Conservation (phyloP, 495 filamentous ascomycete genomes). For the Xylaria palmicola region DNA sequence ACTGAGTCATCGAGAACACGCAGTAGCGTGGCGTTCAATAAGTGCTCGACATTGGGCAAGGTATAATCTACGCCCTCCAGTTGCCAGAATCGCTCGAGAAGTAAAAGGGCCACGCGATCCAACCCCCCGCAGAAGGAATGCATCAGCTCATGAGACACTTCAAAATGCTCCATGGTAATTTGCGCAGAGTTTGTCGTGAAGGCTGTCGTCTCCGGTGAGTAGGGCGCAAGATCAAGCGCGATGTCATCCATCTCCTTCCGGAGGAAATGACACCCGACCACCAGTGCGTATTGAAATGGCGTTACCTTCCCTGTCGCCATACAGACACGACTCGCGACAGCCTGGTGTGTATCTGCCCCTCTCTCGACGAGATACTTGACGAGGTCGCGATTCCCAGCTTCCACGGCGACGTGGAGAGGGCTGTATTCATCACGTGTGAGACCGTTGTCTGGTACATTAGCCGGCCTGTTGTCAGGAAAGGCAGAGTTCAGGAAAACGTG, state of each 20-base stretch:
- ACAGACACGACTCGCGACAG: too few species aligned
- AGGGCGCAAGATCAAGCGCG: background rate
- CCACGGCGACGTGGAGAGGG: background rate
- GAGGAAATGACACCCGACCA: too few species aligned
- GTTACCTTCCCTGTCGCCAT: too few species aligned
- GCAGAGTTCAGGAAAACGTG: background rate
- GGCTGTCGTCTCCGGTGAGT: background rate
- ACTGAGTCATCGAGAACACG: too few species aligned
- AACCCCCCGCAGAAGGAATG: background rate
- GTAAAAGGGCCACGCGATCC: too few species aligned
- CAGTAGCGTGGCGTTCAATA: too few species aligned
- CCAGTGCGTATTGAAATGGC: background rate
- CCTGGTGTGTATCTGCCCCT: background rate
- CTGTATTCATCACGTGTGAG: background rate
- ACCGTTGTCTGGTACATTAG: background rate
- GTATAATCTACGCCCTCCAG: too few species aligned
- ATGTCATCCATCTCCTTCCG: too few species aligned
- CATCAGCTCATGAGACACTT: background rate
- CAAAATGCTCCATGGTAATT: background rate
- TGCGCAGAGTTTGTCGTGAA: too few species aligned
- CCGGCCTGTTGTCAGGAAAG: background rate
- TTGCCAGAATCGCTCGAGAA: too few species aligned
- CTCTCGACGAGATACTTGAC: background rate
- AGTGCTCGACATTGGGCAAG: too few species aligned
- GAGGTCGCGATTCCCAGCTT: background rate